Conservation (phyloP, 441 rosid genomes). For the Dalechampia spathulata region DNA sequence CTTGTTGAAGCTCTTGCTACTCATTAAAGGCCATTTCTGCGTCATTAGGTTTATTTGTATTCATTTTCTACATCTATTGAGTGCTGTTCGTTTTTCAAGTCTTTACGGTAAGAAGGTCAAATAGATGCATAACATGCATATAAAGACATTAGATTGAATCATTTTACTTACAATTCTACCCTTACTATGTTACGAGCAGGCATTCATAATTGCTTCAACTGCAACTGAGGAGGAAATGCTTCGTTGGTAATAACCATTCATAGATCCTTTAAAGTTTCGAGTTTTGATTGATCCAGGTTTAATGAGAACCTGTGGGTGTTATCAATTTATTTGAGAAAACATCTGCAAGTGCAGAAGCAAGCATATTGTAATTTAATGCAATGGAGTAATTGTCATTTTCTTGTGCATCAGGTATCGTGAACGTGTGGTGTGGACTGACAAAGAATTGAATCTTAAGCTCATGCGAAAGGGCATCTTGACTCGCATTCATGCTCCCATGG, state of each 20-base stretch:
- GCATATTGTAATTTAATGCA: neutral
- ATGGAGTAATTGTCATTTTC: neutral
- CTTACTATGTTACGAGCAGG: conserved; percentile 38
- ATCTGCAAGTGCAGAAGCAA: neutral
- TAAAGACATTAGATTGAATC: conserved; percentile 6
- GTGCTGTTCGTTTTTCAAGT: neutral
- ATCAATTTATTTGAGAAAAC: neutral
- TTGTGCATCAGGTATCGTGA: conserved; percentile 57
- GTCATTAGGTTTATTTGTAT: too few relatives aligned
- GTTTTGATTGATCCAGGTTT: neutral
- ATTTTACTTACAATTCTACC: conserved; percentile 14
- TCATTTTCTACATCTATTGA: too few relatives aligned
- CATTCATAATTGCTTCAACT: conserved; percentile 91
- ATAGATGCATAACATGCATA: neutral
- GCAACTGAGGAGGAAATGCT: conserved; percentile 90
- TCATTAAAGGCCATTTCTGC: too few relatives aligned
- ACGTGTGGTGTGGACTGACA: conserved; percentile 72
- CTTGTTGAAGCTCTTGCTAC: too few relatives aligned
- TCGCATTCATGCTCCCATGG: conserved; percentile 79
- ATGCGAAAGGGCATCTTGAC: conserved; percentile 69
- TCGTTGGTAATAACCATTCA: conserved; percentile 52
- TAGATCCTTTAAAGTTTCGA: neutral
- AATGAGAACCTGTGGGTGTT: neutral
- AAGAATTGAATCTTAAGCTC: conserved; percentile 49
- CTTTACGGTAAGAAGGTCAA: too few relatives aligned